Base-by-base conservation (phyloP, 164 flowering plant genomes). In the Aristolochia fimbriata region DNA sequence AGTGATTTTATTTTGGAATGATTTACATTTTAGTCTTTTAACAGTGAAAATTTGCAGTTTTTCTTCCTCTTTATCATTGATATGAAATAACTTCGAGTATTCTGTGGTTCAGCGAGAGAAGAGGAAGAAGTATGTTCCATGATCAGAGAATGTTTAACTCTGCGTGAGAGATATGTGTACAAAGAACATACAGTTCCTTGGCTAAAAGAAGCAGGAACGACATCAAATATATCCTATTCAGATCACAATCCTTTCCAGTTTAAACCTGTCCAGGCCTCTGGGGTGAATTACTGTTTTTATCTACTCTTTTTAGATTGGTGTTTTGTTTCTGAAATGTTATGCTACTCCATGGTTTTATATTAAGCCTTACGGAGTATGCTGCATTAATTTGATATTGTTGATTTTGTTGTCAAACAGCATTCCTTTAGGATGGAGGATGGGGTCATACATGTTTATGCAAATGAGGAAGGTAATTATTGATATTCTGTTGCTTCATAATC, bases 381-480 rank as follows among this genome's bases (percentile, higher is more conserved):
- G 43, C 43, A 37, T 3, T 37, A 37, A 1, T 37, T 37, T 37
- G 8, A 37, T 10, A 37, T 37, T 7, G 8, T 7, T 37, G 43
- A 7, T 5, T n/a, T 57, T 54, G 17, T 23, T 15, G 6, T 24
- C 58, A 53, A 59, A 47, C 96, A 94, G 99, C 99, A 94, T 66
- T 76, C 76, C 67, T 94, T 83, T 75, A 82, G 80, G 73, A 85
- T 88, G 99, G 89, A 81, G 70, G 96, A 93, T 72, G 99, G 99
- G 15, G 96, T 91, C 23, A 78, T 87, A 69, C 96, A 85, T 67
- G 99, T 94, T 43, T 94, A 83, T 74, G 83, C 82, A 62, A 84
- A 85, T 61, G 81, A 85, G 81, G 80, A 88, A 58, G 76, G 97
- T 94, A 73, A 84, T 90, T 46, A 37, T 58, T 15, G 33, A 47